These are phyloP conservation scores for Blastocystis sp. DNA, from an alignment of 352 stramenopile species.

Conservation along the genomic window DNA sequence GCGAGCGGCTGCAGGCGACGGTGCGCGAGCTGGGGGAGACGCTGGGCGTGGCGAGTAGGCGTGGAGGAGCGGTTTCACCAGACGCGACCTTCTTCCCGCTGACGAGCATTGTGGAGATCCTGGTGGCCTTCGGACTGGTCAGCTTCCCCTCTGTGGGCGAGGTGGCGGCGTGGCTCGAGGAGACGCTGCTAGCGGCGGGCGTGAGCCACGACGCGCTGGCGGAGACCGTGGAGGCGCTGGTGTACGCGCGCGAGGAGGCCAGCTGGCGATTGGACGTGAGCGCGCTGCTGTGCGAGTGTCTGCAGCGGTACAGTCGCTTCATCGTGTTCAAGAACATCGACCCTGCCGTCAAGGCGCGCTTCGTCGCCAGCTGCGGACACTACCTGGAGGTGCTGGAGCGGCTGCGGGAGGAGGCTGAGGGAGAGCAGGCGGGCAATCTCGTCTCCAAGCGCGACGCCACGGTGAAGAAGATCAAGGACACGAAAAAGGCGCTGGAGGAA, in stretches of 20 bases:
- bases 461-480: not conserved
- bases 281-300: not conserved
- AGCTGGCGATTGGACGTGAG: not conserved
- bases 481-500: not conserved
- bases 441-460: not conserved
- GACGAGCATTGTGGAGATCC: not conserved
- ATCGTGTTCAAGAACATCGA: conserved; percentile 47
- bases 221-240: not conserved
- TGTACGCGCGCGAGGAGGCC: not conserved
- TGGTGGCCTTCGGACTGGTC: not conserved
- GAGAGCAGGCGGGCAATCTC: not conserved
- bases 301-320: not conserved
- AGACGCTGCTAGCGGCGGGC: not conserved
- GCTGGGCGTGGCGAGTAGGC: not conserved
- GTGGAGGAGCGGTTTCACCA: no score
- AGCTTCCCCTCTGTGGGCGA: not conserved
- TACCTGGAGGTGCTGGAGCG: not conserved
- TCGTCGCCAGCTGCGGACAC: not conserved
- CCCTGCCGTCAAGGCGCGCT: not conserved
- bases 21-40: not conserved
- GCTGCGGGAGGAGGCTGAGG: not conserved
- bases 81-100: conserved; percentile 16
- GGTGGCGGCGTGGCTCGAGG: not conserved
- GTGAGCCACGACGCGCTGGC: not conserved
- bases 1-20: not conserved